phyloP scores from a whole-genome alignment of 192 early-diverging fungal genomes.

The Allomyces macrogynus region DNA sequence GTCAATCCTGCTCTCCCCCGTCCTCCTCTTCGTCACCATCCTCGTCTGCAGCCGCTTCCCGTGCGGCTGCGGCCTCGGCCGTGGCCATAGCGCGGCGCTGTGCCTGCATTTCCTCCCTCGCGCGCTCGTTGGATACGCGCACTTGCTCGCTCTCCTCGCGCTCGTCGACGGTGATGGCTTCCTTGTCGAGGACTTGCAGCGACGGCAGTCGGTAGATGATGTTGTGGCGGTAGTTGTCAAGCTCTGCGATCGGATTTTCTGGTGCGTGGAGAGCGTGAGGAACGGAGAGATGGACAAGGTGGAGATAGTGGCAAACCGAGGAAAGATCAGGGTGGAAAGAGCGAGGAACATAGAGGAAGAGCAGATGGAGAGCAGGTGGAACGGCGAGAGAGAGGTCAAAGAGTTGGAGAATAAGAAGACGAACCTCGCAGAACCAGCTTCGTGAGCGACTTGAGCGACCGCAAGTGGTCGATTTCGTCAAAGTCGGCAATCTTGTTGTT shows the following conservation, averaged over 20 bases:
- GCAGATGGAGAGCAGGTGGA: too few species aligned
- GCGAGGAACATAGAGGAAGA: too few species aligned
- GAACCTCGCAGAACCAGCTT: slow-evolving; percentile 19
- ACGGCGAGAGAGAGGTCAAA: too few species aligned
- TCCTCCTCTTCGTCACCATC: too few species aligned
- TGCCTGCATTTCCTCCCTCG: background rate
- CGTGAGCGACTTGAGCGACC: slow-evolving; percentile 12
- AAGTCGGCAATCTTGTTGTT: slow-evolving; percentile 19
- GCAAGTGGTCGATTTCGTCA: slow-evolving; percentile 21
- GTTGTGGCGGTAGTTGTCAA: slow-evolving; percentile 26
- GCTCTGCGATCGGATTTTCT: slow-evolving; percentile 26
- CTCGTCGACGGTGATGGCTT: slow-evolving; percentile 26
- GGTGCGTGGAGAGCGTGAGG: background rate
- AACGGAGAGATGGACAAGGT: too few species aligned
- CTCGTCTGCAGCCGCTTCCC: too few species aligned
- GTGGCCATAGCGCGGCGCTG: background rate
- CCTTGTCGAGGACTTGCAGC: slow-evolving; percentile 32
- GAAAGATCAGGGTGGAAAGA: too few species aligned
- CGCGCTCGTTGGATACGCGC: background rate
- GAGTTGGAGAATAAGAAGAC: too few species aligned
- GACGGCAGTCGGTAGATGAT: slow-evolving; percentile 17
- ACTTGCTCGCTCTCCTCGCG: slow-evolving; percentile 24
- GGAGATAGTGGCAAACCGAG: too few species aligned
- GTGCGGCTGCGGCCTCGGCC: too few species aligned
- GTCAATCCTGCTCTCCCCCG: too few species aligned